Evolutionary conservation across 139 green algal species (phyloP).

Genomic region (Chlorella sp.): DNA sequence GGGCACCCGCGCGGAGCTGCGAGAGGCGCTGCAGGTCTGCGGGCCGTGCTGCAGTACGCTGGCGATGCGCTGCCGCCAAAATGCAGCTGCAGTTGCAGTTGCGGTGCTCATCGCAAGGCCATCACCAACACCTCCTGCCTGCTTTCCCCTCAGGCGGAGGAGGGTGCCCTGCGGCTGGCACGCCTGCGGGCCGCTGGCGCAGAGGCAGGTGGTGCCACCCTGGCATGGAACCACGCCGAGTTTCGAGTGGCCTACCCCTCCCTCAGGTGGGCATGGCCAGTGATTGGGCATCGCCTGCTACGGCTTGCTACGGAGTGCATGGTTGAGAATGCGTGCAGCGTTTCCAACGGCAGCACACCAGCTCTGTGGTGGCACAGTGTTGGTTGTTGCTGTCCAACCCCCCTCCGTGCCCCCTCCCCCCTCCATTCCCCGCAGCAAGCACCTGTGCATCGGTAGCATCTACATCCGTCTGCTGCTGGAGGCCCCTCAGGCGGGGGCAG

Average conservation of each 20-base stretch:
- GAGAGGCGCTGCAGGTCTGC: slow-evolving; percentile 76
- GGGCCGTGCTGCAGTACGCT: neutral
- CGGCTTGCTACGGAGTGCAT: neutral
- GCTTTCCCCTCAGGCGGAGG: slow-evolving; percentile 64
- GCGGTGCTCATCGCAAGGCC: neutral
- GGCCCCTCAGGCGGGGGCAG: slow-evolving; percentile 42
- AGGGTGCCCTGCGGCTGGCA: slow-evolving; percentile 57
- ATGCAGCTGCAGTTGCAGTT: too few relatives aligned
- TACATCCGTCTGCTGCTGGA: slow-evolving; percentile 92
- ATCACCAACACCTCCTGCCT: neutral
- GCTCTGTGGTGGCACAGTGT: neutral
- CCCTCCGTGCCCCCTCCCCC: neutral
- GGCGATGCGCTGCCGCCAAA: slow-evolving; percentile 32
- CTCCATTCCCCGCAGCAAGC: slow-evolving; percentile 16
- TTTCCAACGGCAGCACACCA: neutral
- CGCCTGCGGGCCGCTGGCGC: slow-evolving; percentile 33
- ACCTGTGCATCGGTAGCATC: slow-evolving; percentile 86
- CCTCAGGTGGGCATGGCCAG: slow-evolving; percentile 29
- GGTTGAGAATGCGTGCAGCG: neutral
- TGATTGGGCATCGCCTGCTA: neutral
- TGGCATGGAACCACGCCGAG: slow-evolving; percentile 84
- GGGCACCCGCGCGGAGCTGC: slow-evolving; percentile 77
- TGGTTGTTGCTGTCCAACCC: neutral
- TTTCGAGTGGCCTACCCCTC: slow-evolving; percentile 85
- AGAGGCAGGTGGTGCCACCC: slow-evolving; percentile 16